Evolutionary conservation across 1,139 yeast species (phyloP), one percentile per base, ranked within the genome.

Genomic region (Pichia sp.): DNA sequence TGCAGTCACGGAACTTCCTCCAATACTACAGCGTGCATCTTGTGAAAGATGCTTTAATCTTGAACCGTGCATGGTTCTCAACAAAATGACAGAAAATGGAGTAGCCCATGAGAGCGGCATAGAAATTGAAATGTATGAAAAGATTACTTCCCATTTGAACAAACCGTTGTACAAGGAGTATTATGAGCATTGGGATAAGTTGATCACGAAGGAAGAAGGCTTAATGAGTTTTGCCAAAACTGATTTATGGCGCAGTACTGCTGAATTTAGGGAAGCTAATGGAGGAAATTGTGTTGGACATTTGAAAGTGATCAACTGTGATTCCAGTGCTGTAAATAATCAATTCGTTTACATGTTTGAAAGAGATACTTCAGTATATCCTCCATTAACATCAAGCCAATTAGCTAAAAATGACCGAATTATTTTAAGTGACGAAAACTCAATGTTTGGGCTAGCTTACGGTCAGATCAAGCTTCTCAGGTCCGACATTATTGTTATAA

Each of bases 161-260:
- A 71, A 72, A 2, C 65, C 66, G 2, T 52, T 57, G 2, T 83
- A 86, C 53, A 67, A 69, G 6, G 71, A 70, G 1, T 93, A 87
- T 66, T 86, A 82, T 67, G 73, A 74, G 38, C 79, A 84, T 55
- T 93, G 97, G 95, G 89, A 87, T 64, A 71, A 72, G 9, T 69
- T 91, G 12, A 73, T 93, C n/a, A 79, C 86, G 1, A 79, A 82
- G 60, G 98, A 92, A 67, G 96, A 89, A 63, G 77, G 82, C 5
- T 74, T 84, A 3, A 68, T 81, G 58, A 75, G 75, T 42, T 74
- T 77, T 50, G 69, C 80, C 50, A 78, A 79, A 53, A 80, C 81
- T 55, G 90, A 88, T 50, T 70, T 91, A 31, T 92, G 93, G 93
- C 73, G 84, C 16, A 69, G 81, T 63, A 73, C 85, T 1, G 79